Percentiles rank a stretch among this genome's conserved stretches.
phyloP scores from a whole-genome alignment of 768 basidiomycete species.

The Boletus pseudo-olivaceus region DNA sequence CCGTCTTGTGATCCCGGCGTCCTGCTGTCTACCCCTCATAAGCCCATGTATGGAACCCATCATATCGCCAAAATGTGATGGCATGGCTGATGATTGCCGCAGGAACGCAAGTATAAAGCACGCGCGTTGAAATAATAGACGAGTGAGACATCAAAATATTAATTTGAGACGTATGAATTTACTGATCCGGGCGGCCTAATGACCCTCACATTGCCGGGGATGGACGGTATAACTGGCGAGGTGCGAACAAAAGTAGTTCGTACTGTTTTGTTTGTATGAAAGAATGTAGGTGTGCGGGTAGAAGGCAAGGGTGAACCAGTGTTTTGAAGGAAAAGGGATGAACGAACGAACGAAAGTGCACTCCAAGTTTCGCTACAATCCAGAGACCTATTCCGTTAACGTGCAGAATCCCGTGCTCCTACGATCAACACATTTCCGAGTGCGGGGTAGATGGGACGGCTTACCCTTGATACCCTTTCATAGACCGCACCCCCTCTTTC shows the following conservation, averaged over 20 bases:
- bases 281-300: no score
- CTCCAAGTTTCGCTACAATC: neutral
- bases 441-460: neutral
- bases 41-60: neutral
- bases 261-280: no score
- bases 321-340: no score
- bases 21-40: neutral
- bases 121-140: no score
- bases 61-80: neutral
- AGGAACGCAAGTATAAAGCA: neutral
- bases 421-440: neutral
- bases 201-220: no score
- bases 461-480: neutral
- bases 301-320: no score
- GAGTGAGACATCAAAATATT: no score
- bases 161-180: no score
- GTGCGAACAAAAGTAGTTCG: no score
- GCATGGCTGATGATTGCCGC: neutral
- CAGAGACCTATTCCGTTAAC: neutral
- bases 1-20: neutral
- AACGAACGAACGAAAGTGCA: no score
- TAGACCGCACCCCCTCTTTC: constrained; percentile 9
- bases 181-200: no score
- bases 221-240: no score
- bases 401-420: neutral